Evolutionary conservation across 768 basidiomycete species (phyloP), one percentile per base, ranked within the genome.

Genomic region (Clitopilus passeckerianus): DNA sequence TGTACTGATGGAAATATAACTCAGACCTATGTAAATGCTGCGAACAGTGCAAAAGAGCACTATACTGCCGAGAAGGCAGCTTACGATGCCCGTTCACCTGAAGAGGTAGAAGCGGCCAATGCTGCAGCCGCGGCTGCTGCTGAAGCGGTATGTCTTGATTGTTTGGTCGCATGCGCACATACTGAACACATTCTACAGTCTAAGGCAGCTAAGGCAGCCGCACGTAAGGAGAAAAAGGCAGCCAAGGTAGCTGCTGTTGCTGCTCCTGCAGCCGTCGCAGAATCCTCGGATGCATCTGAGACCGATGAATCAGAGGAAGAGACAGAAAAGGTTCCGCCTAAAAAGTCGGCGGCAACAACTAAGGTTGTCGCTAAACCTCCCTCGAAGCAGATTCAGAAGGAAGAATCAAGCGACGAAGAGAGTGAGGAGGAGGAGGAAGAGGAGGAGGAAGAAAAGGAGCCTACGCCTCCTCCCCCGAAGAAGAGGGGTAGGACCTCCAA

Each of bases 11-110:
- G 7, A 30, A 30, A 3, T 57, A 46, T 35, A 56, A 43, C 30
- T 23, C 62, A 90, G 88, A 73, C 75, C 41, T 91, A 89, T 64
- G 75, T 65, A 66, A 69, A 80, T 62, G 71, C 78, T 37, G 85
- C 86, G 66, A 75, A 74, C 12, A 77, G 68, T 35, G 85, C 84
- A n/a, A 91, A 90, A 68, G 77, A 79, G 60, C 74, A 77, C 35
- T 93, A 89, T 67, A 79, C 84, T 8, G 75, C 76, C 34, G 81
- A 86, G 52, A 86, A 91, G 69, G 79, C 77, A 43, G 82, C 80
- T 7, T 91, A 90, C 67, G 86, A 88, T 56, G 82, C 79, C 33
- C 75, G 77, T 57, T 75, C 81, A 6, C 77, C 75, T 12, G 79
- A 79, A 57, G 77, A 82, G 60, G 74, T 80, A 34, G 75, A 75